phyloP scores from a whole-genome alignment of 257 asterid species.

The Gynochthodes officinalis region DNA sequence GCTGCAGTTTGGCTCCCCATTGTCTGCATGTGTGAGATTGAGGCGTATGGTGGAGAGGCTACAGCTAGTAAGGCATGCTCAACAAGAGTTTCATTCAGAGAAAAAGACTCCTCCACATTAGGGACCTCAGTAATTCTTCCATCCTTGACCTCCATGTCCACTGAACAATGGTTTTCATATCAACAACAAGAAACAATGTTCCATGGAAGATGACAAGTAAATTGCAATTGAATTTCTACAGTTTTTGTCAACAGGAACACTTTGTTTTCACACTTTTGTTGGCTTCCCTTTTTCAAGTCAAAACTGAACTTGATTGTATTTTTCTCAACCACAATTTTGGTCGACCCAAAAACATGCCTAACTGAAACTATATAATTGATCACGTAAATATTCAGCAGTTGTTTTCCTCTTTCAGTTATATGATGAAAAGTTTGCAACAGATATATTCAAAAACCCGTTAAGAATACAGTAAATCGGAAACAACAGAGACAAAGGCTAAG shows the following conservation, averaged over 20 bases:
- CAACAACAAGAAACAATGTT: background rate
- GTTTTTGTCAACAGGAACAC: background rate
- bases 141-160: conserved; percentile 34
- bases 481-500: too few relatives aligned
- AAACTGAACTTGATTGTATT: background rate
- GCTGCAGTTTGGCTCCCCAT: conserved; percentile 13
- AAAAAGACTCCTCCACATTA: conserved; percentile 15
- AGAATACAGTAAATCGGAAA: background rate
- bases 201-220: background rate
- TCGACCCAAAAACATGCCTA: background rate
- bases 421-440: too few relatives aligned
- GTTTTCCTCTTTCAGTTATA: background rate
- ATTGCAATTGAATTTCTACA: background rate
- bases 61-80: conserved; percentile 19
- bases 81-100: conserved; percentile 25
- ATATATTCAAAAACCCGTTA: too few relatives aligned
- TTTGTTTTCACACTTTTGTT: background rate
- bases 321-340: background rate
- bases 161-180: conserved; percentile 21
- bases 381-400: background rate
- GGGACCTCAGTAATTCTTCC: conserved; percentile 26
- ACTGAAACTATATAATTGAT: background rate
- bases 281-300: background rate
- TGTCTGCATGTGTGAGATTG: conserved; percentile 20
- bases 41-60: conserved; percentile 27